These are phyloP conservation scores for Phytophthora rubi DNA, from an alignment of 352 stramenopile species.

Conservation along the genomic window DNA sequence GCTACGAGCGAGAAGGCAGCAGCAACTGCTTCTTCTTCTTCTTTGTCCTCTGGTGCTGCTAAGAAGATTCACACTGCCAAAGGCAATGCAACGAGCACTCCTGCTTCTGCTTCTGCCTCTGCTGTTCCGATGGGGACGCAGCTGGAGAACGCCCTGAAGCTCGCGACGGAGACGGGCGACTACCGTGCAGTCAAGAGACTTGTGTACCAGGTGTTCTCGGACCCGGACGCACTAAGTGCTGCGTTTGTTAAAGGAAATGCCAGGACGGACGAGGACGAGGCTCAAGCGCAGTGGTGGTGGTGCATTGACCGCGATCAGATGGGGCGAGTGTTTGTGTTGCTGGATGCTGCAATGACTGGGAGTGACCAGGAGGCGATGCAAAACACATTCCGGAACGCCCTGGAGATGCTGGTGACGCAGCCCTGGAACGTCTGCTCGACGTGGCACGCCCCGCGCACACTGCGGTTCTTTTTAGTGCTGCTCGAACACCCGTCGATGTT, in stretches of 20 bases:
- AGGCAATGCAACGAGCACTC: background rate
- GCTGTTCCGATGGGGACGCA: conserved; percentile 43
- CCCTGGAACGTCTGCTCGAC: conserved; percentile 81
- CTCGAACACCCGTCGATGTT: conserved; percentile 80
- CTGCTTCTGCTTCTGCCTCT: background rate
- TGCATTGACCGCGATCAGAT: conserved; percentile 52
- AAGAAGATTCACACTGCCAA: background rate
- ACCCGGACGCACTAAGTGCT: conserved; percentile 57
- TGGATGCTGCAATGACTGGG: conserved; percentile 44
- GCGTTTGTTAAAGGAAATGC: conserved; percentile 45
- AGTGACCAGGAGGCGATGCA: conserved; percentile 57
- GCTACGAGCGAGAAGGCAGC: background rate
- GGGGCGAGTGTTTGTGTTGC: conserved; percentile 50
- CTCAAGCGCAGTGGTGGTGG: conserved; percentile 63
- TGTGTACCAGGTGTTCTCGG: conserved; percentile 77
- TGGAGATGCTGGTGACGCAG: conserved; percentile 72
- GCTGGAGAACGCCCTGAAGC: conserved; percentile 49
- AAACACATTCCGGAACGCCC: conserved; percentile 77
- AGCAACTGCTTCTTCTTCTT: background rate
- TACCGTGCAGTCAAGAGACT: conserved; percentile 65
- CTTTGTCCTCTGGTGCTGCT: background rate
- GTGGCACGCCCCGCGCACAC: conserved; percentile 47
- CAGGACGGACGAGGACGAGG: conserved; percentile 15
- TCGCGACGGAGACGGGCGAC: conserved; percentile 48
- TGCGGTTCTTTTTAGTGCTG: conserved; percentile 79